Percentiles rank a stretch among this genome's conserved stretches.
These are phyloP conservation scores for Apiospora arundinis DNA, from an alignment of 2,329 filamentous ascomycete species.

Conservation along the genomic window DNA sequence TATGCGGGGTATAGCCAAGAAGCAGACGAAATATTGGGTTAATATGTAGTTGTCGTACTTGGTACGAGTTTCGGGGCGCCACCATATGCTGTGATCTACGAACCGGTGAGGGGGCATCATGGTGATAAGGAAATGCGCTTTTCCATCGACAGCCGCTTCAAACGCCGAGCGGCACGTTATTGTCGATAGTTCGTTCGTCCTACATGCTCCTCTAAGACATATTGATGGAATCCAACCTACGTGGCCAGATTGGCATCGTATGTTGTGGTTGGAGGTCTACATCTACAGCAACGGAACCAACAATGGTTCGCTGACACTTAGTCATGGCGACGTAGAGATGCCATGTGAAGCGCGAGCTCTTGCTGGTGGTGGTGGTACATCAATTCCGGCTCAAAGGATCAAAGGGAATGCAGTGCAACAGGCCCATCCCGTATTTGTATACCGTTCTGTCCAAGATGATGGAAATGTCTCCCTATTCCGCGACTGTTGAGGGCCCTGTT, in stretches of 20 bases:
- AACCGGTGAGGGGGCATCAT: not conserved
- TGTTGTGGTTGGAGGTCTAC: not conserved
- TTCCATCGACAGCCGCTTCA: not conserved
- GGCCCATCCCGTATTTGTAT: not conserved
- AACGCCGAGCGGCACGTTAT: conserved; percentile 1
- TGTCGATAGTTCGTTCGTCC: not conserved
- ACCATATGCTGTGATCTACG: not conserved
- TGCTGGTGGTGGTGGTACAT: not conserved
- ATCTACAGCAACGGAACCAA: not conserved
- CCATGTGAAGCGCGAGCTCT: not conserved
- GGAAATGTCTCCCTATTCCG: no score
- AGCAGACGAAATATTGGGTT: not conserved
- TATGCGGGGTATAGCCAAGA: conserved; percentile 8
- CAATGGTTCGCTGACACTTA: not conserved
- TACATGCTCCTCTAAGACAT: no score
- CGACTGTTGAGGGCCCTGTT: conserved; percentile 1
- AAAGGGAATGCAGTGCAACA: not conserved
- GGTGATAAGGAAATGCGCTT: not conserved
- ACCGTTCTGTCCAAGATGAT: not conserved
- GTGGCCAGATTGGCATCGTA: not conserved
- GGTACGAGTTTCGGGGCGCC: not conserved
- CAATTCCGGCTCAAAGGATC: not conserved
- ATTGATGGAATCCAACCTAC: not conserved
- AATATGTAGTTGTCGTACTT: not conserved
- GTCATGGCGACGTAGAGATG: not conserved